Evolutionary conservation across 2,329 filamentous ascomycete genomes (phyloP).

Genomic region (Thielaviopsis musarum): DNA sequence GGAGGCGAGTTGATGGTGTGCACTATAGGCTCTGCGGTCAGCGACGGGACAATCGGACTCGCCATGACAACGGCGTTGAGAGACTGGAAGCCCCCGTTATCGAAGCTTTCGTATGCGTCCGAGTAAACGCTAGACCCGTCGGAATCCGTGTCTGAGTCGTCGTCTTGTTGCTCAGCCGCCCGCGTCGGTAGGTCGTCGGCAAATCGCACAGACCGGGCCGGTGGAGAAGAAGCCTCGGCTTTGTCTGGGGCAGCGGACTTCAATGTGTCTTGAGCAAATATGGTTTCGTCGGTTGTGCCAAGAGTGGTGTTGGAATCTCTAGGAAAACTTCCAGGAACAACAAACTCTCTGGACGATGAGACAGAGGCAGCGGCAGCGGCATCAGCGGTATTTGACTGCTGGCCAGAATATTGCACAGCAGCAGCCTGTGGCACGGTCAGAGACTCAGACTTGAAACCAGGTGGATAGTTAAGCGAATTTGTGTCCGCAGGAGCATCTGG

Average conservation of each 20-base stretch:
- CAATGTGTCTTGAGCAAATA: background rate
- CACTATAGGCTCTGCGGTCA: background rate
- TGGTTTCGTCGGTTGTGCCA: background rate
- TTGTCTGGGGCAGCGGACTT: background rate
- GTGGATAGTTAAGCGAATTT: background rate
- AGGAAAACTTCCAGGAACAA: slow-evolving; percentile 44
- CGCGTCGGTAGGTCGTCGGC: slow-evolving; percentile 23
- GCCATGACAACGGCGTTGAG: slow-evolving; percentile 51
- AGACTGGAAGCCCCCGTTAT: slow-evolving; percentile 55
- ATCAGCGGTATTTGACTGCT: slow-evolving; percentile 17
- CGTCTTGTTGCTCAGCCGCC: background rate
- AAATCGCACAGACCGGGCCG: slow-evolving; percentile 14
- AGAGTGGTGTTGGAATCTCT: slow-evolving; percentile 18
- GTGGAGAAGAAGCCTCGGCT: background rate
- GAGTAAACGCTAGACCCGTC: slow-evolving; percentile 49
- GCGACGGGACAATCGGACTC: slow-evolving; percentile 28
- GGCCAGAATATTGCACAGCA: background rate
- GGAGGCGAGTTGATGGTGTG: background rate
- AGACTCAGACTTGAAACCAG: background rate
- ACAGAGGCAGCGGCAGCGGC: slow-evolving; percentile 16
- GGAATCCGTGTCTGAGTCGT: slow-evolving; percentile 16
- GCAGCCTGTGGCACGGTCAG: background rate
- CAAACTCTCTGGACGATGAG: slow-evolving; percentile 19
- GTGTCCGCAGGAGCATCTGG: background rate
- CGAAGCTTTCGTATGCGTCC: slow-evolving; percentile 60